A percentile compares a stretch with the other conserved stretches of the same genome.
Conservation (phyloP, 2,329 filamentous ascomycete genomes). For the Penicillium sp. region DNA sequence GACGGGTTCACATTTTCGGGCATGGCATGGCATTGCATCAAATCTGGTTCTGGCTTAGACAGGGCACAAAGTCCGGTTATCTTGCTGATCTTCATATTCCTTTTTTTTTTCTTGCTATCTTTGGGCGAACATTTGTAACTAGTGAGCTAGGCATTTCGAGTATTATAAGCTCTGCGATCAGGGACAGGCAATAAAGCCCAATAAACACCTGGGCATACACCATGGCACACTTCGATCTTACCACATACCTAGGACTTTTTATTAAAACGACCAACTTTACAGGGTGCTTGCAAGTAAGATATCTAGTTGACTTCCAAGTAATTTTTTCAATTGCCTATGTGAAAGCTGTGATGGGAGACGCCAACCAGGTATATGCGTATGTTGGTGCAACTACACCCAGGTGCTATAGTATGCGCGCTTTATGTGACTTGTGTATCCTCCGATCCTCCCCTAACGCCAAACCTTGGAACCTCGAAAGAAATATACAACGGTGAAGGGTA, state of each 20-base stretch:
- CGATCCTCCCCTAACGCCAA: not conserved
- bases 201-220: no score
- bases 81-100: slow-evolving; percentile 3
- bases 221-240: no score
- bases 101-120: not conserved
- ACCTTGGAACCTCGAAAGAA: not conserved
- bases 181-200: no score
- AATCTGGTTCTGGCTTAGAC: slow-evolving; percentile 9
- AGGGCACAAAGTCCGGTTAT: not conserved
- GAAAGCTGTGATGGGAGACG: no score
- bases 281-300: no score
- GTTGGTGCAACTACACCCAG: not conserved
- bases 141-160: not conserved
- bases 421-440: not conserved
- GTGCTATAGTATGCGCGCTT: not conserved
- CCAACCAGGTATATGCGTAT: no score
- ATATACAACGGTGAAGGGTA: slow-evolving; percentile 2
- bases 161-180: no score
- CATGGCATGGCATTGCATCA: slow-evolving; percentile 17
- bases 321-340: no score
- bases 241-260: no score
- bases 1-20: slow-evolving; percentile 8
- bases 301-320: no score
- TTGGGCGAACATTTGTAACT: not conserved
- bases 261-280: no score